Conservation (phyloP, 257 asterid genomes). For the Lavandula angustifolia region DNA sequence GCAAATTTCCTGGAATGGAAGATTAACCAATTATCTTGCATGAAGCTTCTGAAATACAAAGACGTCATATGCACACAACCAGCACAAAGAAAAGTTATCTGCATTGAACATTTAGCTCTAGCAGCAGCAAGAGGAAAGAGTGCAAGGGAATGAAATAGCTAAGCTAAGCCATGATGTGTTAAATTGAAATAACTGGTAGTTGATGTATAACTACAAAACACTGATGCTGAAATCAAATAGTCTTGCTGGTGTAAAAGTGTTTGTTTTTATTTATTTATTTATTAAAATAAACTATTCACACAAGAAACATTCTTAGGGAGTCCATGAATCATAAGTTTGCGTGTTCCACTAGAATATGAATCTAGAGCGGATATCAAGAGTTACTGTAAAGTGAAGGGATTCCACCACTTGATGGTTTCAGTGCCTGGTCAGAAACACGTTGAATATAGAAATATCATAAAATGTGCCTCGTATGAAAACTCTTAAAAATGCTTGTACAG, state of each 20-base stretch:
- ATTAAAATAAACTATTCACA: neutral
- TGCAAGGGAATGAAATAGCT: neutral
- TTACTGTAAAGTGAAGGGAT: conserved; percentile 9
- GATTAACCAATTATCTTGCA: conserved; percentile 22
- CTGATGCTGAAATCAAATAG: neutral
- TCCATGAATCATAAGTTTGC: conserved; percentile 1
- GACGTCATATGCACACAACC: neutral
- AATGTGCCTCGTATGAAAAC: conserved; percentile 12
- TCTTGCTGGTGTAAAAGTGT: neutral
- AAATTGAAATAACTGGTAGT: neutral
- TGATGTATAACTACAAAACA: neutral
- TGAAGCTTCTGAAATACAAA: conserved; percentile 20
- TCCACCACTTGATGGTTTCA: conserved; percentile 19
- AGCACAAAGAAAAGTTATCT: neutral
- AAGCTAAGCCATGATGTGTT: neutral
- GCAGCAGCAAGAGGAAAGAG: neutral
- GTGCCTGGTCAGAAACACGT: neutral
- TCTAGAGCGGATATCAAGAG: conserved; percentile 9
- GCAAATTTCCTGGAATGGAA: conserved; percentile 56
- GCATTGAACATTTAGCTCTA: conserved; percentile 13
- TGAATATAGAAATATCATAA: neutral
- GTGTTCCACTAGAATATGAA: neutral
- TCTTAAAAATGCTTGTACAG: conserved; percentile 6
- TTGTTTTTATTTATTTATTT: neutral
- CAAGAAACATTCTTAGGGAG: neutral